phyloP scores from a whole-genome alignment of 1,284 basidiomycete species.

The Papiliotrema fonsecae region DNA sequence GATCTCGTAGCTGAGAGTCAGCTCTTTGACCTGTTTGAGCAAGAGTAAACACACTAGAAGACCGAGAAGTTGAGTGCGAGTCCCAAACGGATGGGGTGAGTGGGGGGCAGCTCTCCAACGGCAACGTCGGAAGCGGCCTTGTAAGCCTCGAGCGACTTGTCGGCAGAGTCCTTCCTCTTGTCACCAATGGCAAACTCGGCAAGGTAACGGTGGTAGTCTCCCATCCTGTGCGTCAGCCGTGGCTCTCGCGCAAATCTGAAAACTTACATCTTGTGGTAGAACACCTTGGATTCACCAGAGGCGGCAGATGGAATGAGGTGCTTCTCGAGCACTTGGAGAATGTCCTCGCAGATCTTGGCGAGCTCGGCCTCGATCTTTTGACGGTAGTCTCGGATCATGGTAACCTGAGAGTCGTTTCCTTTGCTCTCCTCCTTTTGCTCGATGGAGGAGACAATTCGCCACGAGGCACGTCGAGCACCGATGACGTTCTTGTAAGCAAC shows the following conservation, averaged over 20 bases:
- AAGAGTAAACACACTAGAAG: slow-evolving; percentile 62
- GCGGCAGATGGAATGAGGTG: slow-evolving; percentile 98
- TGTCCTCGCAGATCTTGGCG: slow-evolving; percentile 99
- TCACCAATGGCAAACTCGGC: slow-evolving; percentile 99
- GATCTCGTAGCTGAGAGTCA: slow-evolving; percentile 74
- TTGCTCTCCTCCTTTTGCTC: slow-evolving; percentile 99
- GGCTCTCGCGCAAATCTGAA: neutral
- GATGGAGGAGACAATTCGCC: slow-evolving; percentile 98
- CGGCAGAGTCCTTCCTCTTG: slow-evolving; percentile 96
- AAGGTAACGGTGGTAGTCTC: slow-evolving; percentile 99
- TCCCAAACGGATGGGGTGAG: slow-evolving; percentile 98
- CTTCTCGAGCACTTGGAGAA: slow-evolving; percentile 96
- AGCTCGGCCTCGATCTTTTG: slow-evolving; percentile 98
- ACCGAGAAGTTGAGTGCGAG: slow-evolving; percentile 99
- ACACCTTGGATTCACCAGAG: slow-evolving; percentile 98
- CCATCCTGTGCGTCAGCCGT: slow-evolving; percentile 67
- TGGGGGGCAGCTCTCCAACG: slow-evolving; percentile 94
- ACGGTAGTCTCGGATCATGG: slow-evolving; percentile 98
- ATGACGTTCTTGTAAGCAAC: slow-evolving; percentile 99
- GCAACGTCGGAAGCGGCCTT: slow-evolving; percentile 99
- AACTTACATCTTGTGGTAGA: slow-evolving; percentile 99
- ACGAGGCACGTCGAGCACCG: slow-evolving; percentile 96
- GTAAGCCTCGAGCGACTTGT: slow-evolving; percentile 99
- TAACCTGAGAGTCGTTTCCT: slow-evolving; percentile 95
- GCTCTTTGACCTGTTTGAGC: neutral